These are phyloP conservation scores for Huntiella abstrusa DNA, from an alignment of 2,329 filamentous ascomycete species.

Conservation along the genomic window DNA sequence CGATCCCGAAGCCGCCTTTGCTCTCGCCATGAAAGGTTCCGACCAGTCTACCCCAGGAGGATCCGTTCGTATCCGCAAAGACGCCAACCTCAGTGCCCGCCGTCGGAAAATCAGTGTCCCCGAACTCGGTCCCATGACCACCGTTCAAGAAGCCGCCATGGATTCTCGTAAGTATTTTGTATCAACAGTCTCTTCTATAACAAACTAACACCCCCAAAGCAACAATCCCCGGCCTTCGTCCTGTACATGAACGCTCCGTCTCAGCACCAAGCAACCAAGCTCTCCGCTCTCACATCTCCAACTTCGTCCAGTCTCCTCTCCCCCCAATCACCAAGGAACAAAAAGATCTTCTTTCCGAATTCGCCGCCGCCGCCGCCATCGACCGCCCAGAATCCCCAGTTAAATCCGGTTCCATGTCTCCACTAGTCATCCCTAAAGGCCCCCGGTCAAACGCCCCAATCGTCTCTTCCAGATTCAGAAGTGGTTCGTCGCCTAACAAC, in stretches of 20 bases:
- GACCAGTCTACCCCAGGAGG: slow-evolving; percentile 22
- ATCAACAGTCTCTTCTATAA: background rate
- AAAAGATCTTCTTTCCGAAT: slow-evolving; percentile 15
- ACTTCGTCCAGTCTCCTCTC: slow-evolving; percentile 2
- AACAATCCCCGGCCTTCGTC: slow-evolving; percentile 46
- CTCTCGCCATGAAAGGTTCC: slow-evolving; percentile 25
- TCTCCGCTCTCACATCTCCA: slow-evolving; percentile 6
- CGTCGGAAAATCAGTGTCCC: slow-evolving; percentile 46
- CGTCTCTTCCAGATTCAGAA: slow-evolving; percentile 8
- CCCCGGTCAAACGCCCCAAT: background rate
- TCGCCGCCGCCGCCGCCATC: background rate
- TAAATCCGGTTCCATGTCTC: slow-evolving; percentile 2
- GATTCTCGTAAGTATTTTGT: slow-evolving; percentile 38
- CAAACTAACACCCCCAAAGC: slow-evolving; percentile 22
- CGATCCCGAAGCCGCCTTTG: slow-evolving; percentile 31
- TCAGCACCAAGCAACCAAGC: slow-evolving; percentile 31
- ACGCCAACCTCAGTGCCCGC: slow-evolving; percentile 36
- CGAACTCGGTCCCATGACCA: slow-evolving; percentile 49
- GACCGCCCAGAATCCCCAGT: slow-evolving; percentile 5
- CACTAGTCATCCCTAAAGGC: slow-evolving; percentile 8
- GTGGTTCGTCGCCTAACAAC: slow-evolving; percentile 5
- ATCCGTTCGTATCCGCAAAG: slow-evolving; percentile 33
- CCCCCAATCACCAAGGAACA: slow-evolving; percentile 17
- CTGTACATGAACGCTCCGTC: slow-evolving; percentile 44
- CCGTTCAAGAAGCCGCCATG: slow-evolving; percentile 47